A percentile compares a stretch with the other conserved stretches of the same genome.
phyloP scores from a whole-genome alignment of 148 eudicot species.

The Chenopodium suecicum region DNA sequence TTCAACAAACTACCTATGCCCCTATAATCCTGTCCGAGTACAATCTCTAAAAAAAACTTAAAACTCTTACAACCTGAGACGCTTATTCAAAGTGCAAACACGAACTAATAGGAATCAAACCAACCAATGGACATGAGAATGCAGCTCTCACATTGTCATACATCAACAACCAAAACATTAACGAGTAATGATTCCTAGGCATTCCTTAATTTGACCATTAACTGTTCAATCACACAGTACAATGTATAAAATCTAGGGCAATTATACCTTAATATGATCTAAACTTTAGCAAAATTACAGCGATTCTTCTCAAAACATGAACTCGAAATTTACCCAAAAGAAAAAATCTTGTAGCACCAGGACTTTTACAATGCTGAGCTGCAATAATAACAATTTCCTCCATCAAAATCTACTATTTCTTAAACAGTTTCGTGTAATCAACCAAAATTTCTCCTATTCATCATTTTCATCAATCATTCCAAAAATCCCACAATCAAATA shows the following conservation, averaged over 20 bases:
- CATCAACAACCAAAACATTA: background rate
- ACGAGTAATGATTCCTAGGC: background rate
- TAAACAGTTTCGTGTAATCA: background rate
- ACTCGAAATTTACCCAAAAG: constrained; percentile 23
- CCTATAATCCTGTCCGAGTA: background rate
- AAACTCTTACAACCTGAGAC: background rate
- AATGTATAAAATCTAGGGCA: background rate
- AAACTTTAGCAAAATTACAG: background rate
- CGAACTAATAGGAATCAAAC: background rate
- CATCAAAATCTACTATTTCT: constrained; percentile 7
- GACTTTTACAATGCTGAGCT: constrained; percentile 13
- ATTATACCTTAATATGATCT: background rate
- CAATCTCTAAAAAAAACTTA: background rate
- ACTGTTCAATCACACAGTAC: constrained; percentile 3
- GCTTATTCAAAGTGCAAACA: background rate
- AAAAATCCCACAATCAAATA: background rate
- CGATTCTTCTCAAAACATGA: background rate
- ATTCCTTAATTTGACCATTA: background rate
- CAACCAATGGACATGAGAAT: background rate
- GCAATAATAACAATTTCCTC: constrained; percentile 12
- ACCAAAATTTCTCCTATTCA: background rate
- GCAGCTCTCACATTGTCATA: background rate
- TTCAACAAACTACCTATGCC: background rate
- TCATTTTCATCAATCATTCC: background rate
- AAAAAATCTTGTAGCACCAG: constrained; percentile 22